A percentile compares a stretch with the other conserved stretches of the same genome.
Evolutionary conservation across 2,329 filamentous ascomycete species (phyloP).

Genomic region (Nemania sp.): DNA sequence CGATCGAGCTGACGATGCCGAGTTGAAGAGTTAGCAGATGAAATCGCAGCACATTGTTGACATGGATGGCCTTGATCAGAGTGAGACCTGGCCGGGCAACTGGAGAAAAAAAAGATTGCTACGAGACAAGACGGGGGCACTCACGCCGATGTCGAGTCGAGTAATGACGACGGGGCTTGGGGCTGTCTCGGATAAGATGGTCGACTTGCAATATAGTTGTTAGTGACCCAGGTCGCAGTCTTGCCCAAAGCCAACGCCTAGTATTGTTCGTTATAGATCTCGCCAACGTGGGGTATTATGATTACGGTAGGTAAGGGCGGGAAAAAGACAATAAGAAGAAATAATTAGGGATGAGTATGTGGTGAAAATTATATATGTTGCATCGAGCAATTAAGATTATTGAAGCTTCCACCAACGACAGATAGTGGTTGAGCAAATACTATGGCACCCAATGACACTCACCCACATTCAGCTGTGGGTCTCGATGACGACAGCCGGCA

Average conservation of each 20-base stretch:
- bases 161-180: background rate
- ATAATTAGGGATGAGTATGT: too few relatives aligned
- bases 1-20: background rate
- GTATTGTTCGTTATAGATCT: too few relatives aligned
- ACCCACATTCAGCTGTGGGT: background rate
- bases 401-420: background rate
- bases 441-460: background rate
- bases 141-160: background rate
- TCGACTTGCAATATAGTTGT: too few relatives aligned
- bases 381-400: too few relatives aligned
- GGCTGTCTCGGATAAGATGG: background rate
- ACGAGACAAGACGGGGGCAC: background rate
- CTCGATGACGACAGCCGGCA: conserved; percentile 16
- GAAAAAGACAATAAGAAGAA: background rate
- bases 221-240: too few relatives aligned
- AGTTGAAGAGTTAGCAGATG: background rate
- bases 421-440: background rate
- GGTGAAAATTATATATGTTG: too few relatives aligned
- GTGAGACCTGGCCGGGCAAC: conserved; percentile 5
- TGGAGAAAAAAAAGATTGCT: conserved; percentile 7
- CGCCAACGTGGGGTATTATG: background rate
- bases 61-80: background rate
- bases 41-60: background rate
- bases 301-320: background rate
- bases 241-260: too few relatives aligned